These are phyloP conservation scores for Apiotrichum montevideense DNA, from an alignment of 1,284 basidiomycete genomes.

Conservation along the genomic window DNA sequence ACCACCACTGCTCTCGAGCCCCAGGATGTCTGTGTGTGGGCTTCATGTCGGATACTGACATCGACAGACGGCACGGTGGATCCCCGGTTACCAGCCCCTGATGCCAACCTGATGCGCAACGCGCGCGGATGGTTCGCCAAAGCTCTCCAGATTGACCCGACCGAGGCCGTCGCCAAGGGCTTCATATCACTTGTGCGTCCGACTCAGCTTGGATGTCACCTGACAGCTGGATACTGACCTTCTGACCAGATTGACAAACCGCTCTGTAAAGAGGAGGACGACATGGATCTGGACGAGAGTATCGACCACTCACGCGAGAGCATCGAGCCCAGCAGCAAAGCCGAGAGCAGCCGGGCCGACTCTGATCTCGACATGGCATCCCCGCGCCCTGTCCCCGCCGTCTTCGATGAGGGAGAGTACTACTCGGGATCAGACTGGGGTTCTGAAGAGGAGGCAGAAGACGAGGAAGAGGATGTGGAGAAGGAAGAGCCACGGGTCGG, in stretches of 20 bases:
- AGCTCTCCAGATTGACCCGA: conserved; percentile 26
- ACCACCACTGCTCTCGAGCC: too few species aligned
- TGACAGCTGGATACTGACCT: background rate
- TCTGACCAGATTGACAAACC: conserved; percentile 8
- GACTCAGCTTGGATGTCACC: too few species aligned
- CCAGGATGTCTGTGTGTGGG: too few species aligned
- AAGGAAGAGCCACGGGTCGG: too few species aligned
- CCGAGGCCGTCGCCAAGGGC: conserved; percentile 25
- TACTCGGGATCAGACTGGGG: background rate
- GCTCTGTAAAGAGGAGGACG: background rate
- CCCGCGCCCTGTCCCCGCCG: background rate
- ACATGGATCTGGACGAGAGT: conserved; percentile 1
- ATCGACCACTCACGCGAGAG: background rate
- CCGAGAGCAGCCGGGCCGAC: background rate
- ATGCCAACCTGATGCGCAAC: conserved; percentile 16
- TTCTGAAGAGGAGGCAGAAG: background rate
- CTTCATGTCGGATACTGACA: too few species aligned
- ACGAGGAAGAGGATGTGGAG: conserved; percentile 1
- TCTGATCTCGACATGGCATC: background rate
- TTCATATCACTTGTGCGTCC: conserved; percentile 31
- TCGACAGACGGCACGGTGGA: background rate
- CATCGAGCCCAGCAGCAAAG: background rate
- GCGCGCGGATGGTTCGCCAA: conserved; percentile 33
- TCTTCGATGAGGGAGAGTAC: conserved; percentile 42
- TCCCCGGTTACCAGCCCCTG: background rate